These are phyloP conservation scores for Evernia prunastri DNA, from an alignment of 495 filamentous ascomycete genomes.

Conservation along the genomic window DNA sequence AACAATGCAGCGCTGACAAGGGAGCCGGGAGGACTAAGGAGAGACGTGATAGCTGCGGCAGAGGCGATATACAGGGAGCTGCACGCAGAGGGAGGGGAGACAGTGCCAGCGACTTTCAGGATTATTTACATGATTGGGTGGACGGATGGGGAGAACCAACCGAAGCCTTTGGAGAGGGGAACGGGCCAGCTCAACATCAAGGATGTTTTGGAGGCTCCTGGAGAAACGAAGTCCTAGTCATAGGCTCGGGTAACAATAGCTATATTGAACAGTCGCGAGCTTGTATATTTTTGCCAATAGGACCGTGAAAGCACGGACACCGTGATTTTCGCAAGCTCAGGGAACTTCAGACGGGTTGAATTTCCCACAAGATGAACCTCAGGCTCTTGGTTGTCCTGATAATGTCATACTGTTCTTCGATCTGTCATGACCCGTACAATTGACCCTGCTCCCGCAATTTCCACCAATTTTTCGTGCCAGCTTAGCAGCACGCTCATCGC, in stretches of 20 bases:
- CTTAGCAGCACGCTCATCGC: conserved; percentile 90
- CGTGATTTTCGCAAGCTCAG: background rate
- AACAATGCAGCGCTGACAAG: conserved; percentile 77
- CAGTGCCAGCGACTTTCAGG: conserved; percentile 81
- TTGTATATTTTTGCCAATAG: background rate
- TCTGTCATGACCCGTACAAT: conserved; percentile 91
- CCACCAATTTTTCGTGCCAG: conserved; percentile 94
- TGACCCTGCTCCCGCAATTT: conserved; percentile 77
- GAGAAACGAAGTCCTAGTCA: background rate
- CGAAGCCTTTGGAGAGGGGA: conserved; percentile 71
- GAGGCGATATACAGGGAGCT: conserved; percentile 84
- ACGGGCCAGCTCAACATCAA: conserved; percentile 77
- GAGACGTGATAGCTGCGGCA: conserved; percentile 81
- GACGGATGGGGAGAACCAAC: conserved; percentile 76
- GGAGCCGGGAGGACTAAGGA: conserved; percentile 63
- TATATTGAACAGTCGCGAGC: background rate
- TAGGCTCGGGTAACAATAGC: background rate
- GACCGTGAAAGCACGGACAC: background rate
- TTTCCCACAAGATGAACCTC: background rate
- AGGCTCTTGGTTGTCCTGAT: background rate
- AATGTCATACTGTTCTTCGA: conserved; percentile 69
- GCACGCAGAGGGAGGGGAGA: conserved; percentile 67
- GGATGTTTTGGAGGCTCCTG: conserved; percentile 63
- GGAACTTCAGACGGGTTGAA: background rate
- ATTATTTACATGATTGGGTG: conserved; percentile 98